Conservation (phyloP, 2,329 filamentous ascomycete genomes). For the Fusarium bactridioides region DNA sequence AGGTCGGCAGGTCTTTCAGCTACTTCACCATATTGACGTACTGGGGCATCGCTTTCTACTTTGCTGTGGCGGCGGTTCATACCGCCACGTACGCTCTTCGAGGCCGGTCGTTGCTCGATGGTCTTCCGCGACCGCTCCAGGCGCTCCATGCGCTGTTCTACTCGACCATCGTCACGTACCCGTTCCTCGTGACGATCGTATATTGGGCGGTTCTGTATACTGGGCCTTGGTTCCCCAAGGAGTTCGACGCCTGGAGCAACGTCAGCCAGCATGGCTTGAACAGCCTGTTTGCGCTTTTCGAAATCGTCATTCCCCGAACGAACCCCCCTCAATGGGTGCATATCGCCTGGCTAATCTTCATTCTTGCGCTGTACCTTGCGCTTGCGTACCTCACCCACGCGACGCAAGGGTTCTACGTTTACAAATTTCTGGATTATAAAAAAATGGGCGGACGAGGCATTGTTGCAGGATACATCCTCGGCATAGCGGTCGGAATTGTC, state of each 20-base stretch:
- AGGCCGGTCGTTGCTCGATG: conserved; percentile 63
- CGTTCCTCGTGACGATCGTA: conserved; percentile 74
- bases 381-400: conserved; percentile 77
- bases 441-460: conserved; percentile 54
- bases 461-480: conserved; percentile 71
- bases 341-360: conserved; percentile 71
- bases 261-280: conserved; percentile 81
- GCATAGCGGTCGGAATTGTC: conserved; percentile 61
- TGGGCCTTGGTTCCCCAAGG: conserved; percentile 57
- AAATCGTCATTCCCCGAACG: conserved; percentile 74
- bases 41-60: conserved; percentile 86
- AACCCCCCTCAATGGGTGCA: conserved; percentile 67
- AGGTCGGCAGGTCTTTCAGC: conserved; percentile 69
- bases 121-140: conserved; percentile 68
- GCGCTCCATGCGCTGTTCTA: conserved; percentile 71
- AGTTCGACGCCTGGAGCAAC: conserved; percentile 69
- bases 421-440: conserved; percentile 76
- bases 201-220: conserved; percentile 72
- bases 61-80: conserved; percentile 71
- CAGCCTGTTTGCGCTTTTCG: conserved; percentile 75
- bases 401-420: conserved; percentile 77
- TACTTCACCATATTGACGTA: conserved; percentile 86
- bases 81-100: conserved; percentile 70
- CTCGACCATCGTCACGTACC: conserved; percentile 68
- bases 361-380: conserved; percentile 75